Percentiles rank a stretch among this genome's conserved stretches.
Conservation (phyloP, 345 rosid genomes). For the Gynandropsis gynandra region DNA sequence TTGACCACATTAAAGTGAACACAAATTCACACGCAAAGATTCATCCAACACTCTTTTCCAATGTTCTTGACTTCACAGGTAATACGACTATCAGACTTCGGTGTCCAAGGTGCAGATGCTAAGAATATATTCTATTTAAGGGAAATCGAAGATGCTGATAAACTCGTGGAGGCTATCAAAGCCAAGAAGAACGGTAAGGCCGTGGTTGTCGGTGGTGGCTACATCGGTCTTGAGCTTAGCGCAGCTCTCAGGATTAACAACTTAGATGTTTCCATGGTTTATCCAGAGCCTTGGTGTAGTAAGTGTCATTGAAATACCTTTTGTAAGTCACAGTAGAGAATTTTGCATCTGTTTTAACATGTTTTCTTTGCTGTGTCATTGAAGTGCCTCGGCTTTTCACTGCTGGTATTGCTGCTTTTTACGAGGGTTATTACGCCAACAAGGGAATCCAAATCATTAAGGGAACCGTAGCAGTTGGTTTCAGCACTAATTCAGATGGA, state of each 20-base stretch:
- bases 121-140: conserved; percentile 32
- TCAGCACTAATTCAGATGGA: conserved; percentile 57
- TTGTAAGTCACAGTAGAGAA: background rate
- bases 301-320: conserved; percentile 15
- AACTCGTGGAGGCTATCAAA: conserved; percentile 23
- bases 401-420: conserved; percentile 67
- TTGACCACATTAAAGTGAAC: no score
- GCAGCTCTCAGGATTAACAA: conserved; percentile 68
- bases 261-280: conserved; percentile 75
- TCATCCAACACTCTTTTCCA: background rate
- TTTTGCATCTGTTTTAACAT: conserved; percentile 8
- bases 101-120: conserved; percentile 32
- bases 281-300: conserved; percentile 39
- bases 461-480: conserved; percentile 77
- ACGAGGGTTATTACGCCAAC: conserved; percentile 71
- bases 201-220: conserved; percentile 92
- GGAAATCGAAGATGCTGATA: conserved; percentile 26
- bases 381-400: conserved; percentile 93
- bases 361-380: conserved; percentile 43
- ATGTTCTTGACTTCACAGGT: conserved; percentile 30
- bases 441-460: conserved; percentile 73
- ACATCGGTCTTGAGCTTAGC: conserved; percentile 91
- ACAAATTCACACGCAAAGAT: no score
- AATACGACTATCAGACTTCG: conserved; percentile 33
- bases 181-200: conserved; percentile 60